Evolutionary conservation across 2,329 filamentous ascomycete species (phyloP), one percentile per base, ranked within the genome.

Genomic region (Verticillium albo-atrum): DNA sequence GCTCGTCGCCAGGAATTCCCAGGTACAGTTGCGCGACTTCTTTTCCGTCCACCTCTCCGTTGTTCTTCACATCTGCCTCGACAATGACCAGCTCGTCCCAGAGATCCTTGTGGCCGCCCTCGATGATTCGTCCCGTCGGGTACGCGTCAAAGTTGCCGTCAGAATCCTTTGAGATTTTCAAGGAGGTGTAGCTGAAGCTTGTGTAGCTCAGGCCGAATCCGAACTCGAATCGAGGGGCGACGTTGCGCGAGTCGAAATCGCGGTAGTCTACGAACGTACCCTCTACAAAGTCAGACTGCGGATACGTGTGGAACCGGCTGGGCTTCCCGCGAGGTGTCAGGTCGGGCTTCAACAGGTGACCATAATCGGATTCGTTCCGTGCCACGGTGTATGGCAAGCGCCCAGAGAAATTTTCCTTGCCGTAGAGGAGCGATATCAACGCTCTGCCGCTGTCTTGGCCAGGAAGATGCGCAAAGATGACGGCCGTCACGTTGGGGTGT

Each of bases 401-500:
- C 1, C 86, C 86, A 0, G 83, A 86, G 0, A 81, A 80, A 61
- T 80, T 83, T 2, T 75, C 70, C 2, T 82, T 76, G 26, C 85
- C 86, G 64, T 86, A 88, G 0, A 89, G 74, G 7, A 89, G 68
- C 1, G 80, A 77, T 0, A 82, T 80, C 6, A 88, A 66, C 0
- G 84, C 80, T 1, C 74, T 71, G 0, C 87, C 87, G 1, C 81
- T 83, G 59, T 87, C 83, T 66, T 89, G 84, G 0, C 87, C 87
- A 0, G 86, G 87, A 0, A 89, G 74, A 65, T 89, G 86, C 4
- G 84, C 86, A 63, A 85, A 85, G 0, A 90, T 76, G 17, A 90
- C 74, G 1, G 81, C 85, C 0, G 85, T 89, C 34, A 90, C 80
- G 62, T 89, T 89, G 7, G 79, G 74, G 60, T 90, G 80, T 55